phyloP scores from a whole-genome alignment of 441 rosid genomes.

The Codiaeum variegatum region DNA sequence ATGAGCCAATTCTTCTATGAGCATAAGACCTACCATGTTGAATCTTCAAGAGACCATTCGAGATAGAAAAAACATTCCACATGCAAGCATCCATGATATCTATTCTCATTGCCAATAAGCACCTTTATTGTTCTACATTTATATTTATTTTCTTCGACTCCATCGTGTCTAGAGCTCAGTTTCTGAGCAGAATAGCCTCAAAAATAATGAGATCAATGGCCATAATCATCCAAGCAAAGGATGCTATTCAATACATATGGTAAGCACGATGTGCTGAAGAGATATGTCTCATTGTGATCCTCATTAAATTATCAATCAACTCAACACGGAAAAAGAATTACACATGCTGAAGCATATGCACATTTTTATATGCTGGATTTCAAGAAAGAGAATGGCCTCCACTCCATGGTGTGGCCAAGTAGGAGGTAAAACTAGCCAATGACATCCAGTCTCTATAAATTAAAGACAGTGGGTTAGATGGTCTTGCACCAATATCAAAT shows the following conservation, averaged over 20 bases:
- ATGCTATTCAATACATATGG: no score
- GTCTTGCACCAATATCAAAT: not conserved
- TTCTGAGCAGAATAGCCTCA: no score
- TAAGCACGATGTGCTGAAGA: no score
- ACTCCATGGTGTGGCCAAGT: not conserved
- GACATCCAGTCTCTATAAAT: not conserved
- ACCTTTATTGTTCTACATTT: no score
- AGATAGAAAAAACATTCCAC: not conserved
- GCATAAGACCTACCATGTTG: not conserved
- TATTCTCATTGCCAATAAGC: no score
- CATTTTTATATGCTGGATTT: not conserved
- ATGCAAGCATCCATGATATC: not conserved
- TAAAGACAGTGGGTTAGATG: not conserved
- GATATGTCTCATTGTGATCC: not conserved
- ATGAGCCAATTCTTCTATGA: not conserved
- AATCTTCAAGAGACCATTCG: not conserved
- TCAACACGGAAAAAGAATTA: not conserved
- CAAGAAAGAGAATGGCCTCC: not conserved
- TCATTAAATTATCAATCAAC: not conserved
- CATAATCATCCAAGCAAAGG: no score
- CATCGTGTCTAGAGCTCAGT: no score
- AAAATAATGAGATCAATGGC: no score
- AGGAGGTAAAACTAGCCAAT: not conserved
- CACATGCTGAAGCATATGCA: not conserved
- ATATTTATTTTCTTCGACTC: not conserved